These are phyloP conservation scores for Exophiala calicioides DNA, from an alignment of 2,329 filamentous ascomycete genomes.

Conservation along the genomic window DNA sequence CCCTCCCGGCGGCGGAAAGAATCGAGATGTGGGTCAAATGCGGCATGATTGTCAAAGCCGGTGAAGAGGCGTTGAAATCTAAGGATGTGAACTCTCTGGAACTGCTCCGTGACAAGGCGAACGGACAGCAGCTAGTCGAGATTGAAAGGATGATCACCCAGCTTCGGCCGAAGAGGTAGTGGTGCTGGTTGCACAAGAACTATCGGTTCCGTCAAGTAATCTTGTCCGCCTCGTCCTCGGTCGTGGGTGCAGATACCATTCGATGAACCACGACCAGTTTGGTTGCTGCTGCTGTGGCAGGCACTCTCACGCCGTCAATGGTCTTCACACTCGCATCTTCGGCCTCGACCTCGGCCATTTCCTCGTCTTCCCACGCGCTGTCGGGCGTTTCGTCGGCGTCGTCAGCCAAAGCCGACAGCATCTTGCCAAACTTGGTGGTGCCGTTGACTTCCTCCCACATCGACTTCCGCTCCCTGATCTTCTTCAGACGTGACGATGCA, in stretches of 20 bases:
- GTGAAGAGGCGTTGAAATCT: slow-evolving; percentile 81
- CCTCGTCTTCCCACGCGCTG: slow-evolving; percentile 51
- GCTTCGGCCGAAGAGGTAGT: slow-evolving; percentile 47
- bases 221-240: slow-evolving; percentile 42
- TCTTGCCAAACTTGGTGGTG: slow-evolving; percentile 31
- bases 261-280: slow-evolving; percentile 37
- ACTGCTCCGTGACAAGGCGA: slow-evolving; percentile 71
- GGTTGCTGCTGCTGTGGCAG: slow-evolving; percentile 16
- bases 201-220: slow-evolving; percentile 43
- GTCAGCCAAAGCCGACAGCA: slow-evolving; percentile 38
- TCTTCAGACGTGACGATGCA: slow-evolving; percentile 51
- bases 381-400: slow-evolving; percentile 53
- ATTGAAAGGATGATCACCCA: slow-evolving; percentile 75
- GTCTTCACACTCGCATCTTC: slow-evolving; percentile 21
- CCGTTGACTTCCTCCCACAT: slow-evolving; percentile 48
- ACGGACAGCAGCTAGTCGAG: slow-evolving; percentile 68
- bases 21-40: slow-evolving; percentile 97
- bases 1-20: slow-evolving; percentile 65
- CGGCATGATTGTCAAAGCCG: slow-evolving; percentile 82
- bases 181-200: too few relatives aligned
- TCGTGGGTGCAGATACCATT: slow-evolving; percentile 19
- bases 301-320: slow-evolving; percentile 19
- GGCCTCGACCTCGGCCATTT: slow-evolving; percentile 32
- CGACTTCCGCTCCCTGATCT: slow-evolving; percentile 49
- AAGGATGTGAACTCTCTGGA: slow-evolving; percentile 78